Conservation (phyloP, 83 land plant genomes). For the Picea abies region DNA sequence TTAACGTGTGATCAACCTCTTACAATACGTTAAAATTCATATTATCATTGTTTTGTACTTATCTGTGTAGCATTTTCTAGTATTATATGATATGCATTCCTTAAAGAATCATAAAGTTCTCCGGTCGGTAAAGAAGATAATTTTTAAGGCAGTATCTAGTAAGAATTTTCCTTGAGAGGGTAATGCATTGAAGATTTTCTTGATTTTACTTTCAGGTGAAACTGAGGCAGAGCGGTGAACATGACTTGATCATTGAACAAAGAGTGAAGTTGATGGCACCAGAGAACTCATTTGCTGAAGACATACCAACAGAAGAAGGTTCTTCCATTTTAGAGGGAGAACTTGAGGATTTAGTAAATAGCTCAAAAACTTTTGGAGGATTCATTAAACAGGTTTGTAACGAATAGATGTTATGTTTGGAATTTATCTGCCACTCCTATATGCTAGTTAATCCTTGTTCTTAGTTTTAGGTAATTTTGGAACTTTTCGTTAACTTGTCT, state of each 20-base stretch:
- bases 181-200: neutral
- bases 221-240: neutral
- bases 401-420: neutral
- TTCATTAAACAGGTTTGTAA: slow-evolving; percentile 14
- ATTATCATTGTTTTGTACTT: neutral
- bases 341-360: slow-evolving; percentile 15
- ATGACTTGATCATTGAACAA: neutral
- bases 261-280: neutral
- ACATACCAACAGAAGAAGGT: neutral
- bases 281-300: neutral
- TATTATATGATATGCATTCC: neutral
- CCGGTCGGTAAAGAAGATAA: neutral
- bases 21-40: neutral
- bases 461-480: neutral
- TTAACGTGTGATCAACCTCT: neutral
- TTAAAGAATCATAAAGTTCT: neutral
- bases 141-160: neutral
- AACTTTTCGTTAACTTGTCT: neutral
- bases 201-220: neutral
- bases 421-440: neutral
- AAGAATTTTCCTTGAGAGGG: neutral
- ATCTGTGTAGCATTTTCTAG: neutral
- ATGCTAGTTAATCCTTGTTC: neutral
- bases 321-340: neutral
- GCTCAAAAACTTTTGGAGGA: slow-evolving; percentile 6